Evolutionary conservation across 768 basidiomycete genomes (phyloP).

Genomic region (Tulasnella sp.): DNA sequence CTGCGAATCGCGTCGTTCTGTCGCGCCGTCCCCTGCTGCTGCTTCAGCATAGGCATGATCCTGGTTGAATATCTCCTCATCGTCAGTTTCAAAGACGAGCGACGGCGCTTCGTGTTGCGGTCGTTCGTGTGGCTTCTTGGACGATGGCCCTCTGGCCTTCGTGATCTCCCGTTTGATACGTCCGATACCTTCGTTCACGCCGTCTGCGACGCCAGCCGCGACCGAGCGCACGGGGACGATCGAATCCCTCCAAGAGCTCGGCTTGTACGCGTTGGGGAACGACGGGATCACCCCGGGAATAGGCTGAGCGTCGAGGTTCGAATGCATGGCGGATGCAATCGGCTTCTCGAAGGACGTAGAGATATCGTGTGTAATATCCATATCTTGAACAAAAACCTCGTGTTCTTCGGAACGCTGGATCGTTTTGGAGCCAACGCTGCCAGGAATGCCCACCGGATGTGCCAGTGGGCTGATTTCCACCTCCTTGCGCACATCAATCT

Average conservation of each 20-base stretch:
- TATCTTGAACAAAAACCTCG: neutral
- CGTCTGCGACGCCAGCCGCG: slow-evolving; percentile 38
- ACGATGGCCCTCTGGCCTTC: slow-evolving; percentile 23
- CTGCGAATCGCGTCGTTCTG: neutral
- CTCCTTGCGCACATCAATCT: slow-evolving; percentile 59
- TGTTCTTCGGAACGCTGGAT: neutral
- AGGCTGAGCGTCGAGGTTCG: slow-evolving; percentile 38
- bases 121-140: neutral
- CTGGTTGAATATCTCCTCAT: neutral
- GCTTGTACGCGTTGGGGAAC: slow-evolving; percentile 50
- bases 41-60: neutral
- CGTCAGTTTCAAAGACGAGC: slow-evolving; percentile 7
- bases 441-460: neutral
- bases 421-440: neutral
- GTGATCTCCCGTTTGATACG: slow-evolving; percentile 38
- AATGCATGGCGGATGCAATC: slow-evolving; percentile 57
- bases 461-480: slow-evolving; percentile 38
- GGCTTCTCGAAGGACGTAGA: slow-evolving; percentile 58
- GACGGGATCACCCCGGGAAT: slow-evolving; percentile 50
- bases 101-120: neutral
- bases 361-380: slow-evolving; percentile 5
- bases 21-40: neutral
- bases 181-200: slow-evolving; percentile 49
- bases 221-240: slow-evolving; percentile 25
- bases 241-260: slow-evolving; percentile 11